phyloP scores from a whole-genome alignment of 306 rosid genomes.

The Vigna reflexopilosa region DNA sequence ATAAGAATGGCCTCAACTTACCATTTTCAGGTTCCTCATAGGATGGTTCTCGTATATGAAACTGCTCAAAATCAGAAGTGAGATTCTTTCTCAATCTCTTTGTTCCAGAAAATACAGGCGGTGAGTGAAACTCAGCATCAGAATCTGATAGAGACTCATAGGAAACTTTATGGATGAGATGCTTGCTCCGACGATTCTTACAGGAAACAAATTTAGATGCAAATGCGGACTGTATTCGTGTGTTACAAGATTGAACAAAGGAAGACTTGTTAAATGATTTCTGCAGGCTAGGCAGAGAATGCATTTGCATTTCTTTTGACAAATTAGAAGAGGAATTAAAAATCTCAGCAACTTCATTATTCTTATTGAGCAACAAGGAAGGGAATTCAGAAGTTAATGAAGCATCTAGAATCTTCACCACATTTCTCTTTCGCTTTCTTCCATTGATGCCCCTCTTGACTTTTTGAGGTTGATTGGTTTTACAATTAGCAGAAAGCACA shows the following conservation, averaged over 20 bases:
- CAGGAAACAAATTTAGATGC: slow-evolving; percentile 44
- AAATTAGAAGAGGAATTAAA: slow-evolving; percentile 38
- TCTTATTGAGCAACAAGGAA: slow-evolving; percentile 41
- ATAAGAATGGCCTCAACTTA: slow-evolving; percentile 38
- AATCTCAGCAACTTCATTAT: slow-evolving; percentile 28
- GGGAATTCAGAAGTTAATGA: slow-evolving; percentile 44
- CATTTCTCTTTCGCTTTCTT: slow-evolving; percentile 50
- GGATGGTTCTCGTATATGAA: slow-evolving; percentile 42
- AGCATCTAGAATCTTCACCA: slow-evolving; percentile 40
- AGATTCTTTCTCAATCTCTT: slow-evolving; percentile 53
- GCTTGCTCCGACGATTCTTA: slow-evolving; percentile 46
- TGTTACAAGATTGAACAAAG: slow-evolving; percentile 35
- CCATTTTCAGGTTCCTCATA: slow-evolving; percentile 40
- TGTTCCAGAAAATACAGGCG: slow-evolving; percentile 46
- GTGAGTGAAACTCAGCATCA: slow-evolving; percentile 43
- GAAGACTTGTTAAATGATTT: slow-evolving; percentile 36
- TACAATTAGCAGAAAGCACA: slow-evolving; percentile 38
- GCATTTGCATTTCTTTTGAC: slow-evolving; percentile 42
- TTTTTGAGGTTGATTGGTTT: slow-evolving; percentile 42
- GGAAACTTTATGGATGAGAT: slow-evolving; percentile 38
- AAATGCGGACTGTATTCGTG: slow-evolving; percentile 31
- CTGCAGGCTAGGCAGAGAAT: slow-evolving; percentile 38
- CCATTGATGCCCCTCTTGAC: slow-evolving; percentile 43
- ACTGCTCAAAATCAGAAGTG: slow-evolving; percentile 40
- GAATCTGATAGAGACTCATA: slow-evolving; percentile 41